Percentiles rank a stretch among this genome's conserved stretches.
Conservation (phyloP, 169 alveolate species). For the Eimeria sp. region DNA sequence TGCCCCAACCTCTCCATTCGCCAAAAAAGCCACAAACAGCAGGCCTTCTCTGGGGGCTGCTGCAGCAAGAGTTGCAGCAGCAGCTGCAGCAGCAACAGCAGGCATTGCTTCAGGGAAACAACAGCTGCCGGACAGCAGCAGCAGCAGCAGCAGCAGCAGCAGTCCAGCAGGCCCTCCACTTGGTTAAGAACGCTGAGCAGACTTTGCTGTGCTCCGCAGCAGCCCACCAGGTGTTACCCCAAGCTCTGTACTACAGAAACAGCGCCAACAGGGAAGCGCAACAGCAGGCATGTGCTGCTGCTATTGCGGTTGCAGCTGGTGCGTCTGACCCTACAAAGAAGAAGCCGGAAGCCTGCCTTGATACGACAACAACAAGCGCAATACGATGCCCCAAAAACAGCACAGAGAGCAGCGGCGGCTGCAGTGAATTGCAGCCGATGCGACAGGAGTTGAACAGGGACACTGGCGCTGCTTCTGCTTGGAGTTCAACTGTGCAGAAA, state of each 20-base stretch:
- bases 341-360: not conserved
- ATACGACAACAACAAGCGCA: not conserved
- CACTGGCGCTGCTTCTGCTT: not conserved
- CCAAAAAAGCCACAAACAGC: constrained; percentile 44
- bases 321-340: not conserved
- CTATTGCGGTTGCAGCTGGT: constrained; percentile 31
- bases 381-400: not conserved
- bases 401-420: constrained; percentile 10
- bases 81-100: constrained; percentile 62
- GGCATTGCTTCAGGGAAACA: not conserved
- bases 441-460: not conserved
- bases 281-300: not conserved
- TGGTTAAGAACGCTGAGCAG: constrained; percentile 34
- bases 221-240: not conserved
- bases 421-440: not conserved
- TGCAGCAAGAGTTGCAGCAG: constrained; percentile 63
- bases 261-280: not conserved
- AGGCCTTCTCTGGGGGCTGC: constrained; percentile 51
- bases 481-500: not conserved
- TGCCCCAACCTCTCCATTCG: constrained; percentile 64
- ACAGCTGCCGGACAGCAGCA: constrained; percentile 50
- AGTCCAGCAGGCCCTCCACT: constrained; percentile 46
- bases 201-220: constrained; percentile 40
- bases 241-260: not conserved
- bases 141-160: constrained; percentile 47